Evolutionary conservation across 2,329 filamentous ascomycete genomes (phyloP).

Genomic region (Davidsoniella virescens): DNA sequence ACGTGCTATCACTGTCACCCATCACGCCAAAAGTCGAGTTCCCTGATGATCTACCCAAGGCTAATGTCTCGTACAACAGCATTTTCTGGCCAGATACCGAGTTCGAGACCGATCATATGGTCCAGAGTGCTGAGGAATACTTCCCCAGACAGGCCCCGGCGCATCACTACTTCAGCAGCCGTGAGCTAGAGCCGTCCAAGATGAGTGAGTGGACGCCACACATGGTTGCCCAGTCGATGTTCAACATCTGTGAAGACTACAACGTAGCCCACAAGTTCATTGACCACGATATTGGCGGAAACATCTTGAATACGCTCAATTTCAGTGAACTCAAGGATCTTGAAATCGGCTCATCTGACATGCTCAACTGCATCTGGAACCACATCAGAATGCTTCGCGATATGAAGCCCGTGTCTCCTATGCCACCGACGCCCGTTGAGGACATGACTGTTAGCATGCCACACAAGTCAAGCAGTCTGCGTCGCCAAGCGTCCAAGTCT

Average conservation of each 20-base stretch:
- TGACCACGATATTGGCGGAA: slow-evolving; percentile 80
- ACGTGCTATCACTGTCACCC: slow-evolving; percentile 53
- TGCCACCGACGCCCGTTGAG: slow-evolving; percentile 44
- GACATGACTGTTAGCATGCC: slow-evolving; percentile 33
- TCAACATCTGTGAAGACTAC: slow-evolving; percentile 62
- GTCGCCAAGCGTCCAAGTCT: slow-evolving; percentile 16
- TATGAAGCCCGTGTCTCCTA: slow-evolving; percentile 32
- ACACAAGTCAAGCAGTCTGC: slow-evolving; percentile 13
- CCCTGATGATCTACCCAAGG: background rate
- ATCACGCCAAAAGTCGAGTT: slow-evolving; percentile 45
- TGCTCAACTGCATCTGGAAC: slow-evolving; percentile 64
- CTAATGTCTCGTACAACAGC: slow-evolving; percentile 18
- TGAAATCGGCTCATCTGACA: slow-evolving; percentile 65
- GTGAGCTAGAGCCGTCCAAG: slow-evolving; percentile 40
- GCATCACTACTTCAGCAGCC: slow-evolving; percentile 37
- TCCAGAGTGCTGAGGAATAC: background rate
- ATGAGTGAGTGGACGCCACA: slow-evolving; percentile 55
- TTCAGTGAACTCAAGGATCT: slow-evolving; percentile 76
- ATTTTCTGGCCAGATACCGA: slow-evolving; percentile 15
- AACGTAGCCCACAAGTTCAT: slow-evolving; percentile 69
- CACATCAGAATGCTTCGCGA: slow-evolving; percentile 56
- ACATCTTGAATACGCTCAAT: slow-evolving; percentile 76
- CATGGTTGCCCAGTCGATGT: slow-evolving; percentile 77
- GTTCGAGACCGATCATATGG: background rate
- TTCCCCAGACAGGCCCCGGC: background rate